Base-by-base conservation (phyloP, 768 basidiomycete genomes). In the Suillus subluteus region DNA sequence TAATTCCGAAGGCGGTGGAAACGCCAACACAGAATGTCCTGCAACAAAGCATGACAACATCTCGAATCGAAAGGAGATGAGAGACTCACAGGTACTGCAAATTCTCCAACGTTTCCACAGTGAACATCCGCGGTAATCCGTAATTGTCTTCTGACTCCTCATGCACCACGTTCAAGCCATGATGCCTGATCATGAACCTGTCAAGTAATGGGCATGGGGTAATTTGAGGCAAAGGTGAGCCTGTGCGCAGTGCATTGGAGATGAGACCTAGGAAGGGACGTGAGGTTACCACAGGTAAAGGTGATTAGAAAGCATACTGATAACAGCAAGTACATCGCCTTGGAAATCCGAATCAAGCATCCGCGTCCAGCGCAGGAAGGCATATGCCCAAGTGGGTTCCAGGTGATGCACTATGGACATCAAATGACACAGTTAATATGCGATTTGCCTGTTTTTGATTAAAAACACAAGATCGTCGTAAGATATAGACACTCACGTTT, bases 261-360 rank as follows among this genome's bases (percentile, higher is more conserved):
- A 93, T 88, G 85, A 96, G 86, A 40, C 86, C 92, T 93, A 40
- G 26, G 35, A 38, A 58, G 23, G 23, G 5, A 52, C 50, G 32
- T 64, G 40, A 58, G 21, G 11, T 44, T 26, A 48, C 5, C 46
- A n/a, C 16, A 30, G 23, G 26, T 67, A 32, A 32, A 35, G 32
- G 1, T 18, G 21, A 15, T 40, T 38, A 13, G 32, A 26, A 67
- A 59, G 73, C 86, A 61, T 67, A 91, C 91, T 90, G 66, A 95
- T 88, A 8, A 95, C 91, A 12, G 94, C 91, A 4, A 96, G 82
- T 8, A 94, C 82, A 65, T 95, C 94, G 1, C 94, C 95, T 68
- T 95, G 88, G 70, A 96, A 96, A 68, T 89, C 87, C 0, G 89
- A 82, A 73, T 96, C 93, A 43, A 89, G 79, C 66, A 96, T 85